Base-by-base conservation (phyloP, 805 yeast species). In the Yamadazyma olivae region DNA sequence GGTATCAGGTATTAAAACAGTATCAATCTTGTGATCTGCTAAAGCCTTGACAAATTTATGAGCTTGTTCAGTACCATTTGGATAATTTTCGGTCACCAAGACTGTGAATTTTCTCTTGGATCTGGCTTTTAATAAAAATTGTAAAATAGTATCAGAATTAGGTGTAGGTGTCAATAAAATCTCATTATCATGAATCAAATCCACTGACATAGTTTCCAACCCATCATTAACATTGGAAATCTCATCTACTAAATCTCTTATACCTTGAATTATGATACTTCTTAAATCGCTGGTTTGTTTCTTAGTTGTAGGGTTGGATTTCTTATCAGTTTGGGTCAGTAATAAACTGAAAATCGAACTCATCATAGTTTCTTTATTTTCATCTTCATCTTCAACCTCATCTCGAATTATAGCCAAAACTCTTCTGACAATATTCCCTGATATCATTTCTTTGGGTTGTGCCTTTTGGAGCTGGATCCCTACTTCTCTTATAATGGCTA, bases 81-180 rank as follows among this genome's bases (percentile, higher is more conserved):
- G 99, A 59, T 79, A 91, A 37, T 82, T 79, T 59, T 93, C 99
- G 1, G 96, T 85, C 22, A 93, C 93, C 39, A 87, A 67, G 7
- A 95, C 98, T 0, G 95, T 83, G 61, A 93, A 91, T 52, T 79
- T 84, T 69, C 98, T 80, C 64, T 91, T 90, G 44, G 82, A 75
- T 41, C 95, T 78, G 3, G 97, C 96, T 52, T 85, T 82, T 39
- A 88, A 68, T 41, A 93, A 67, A 50, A 93, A 93, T 49, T 88
- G 88, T 38, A 88, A 65, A 8, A 93, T 96, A 0, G 98, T 91
- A 42, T 79, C 77, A 0, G 96, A 87, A 27, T 81, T 87, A 5
- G 98, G 97, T 0, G 98, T 89, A n/a, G 98, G 96, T 0, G 97
- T 87, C 35, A 88, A 67, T 29, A 85, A 60, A 16, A 85, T 75